Evolutionary conservation across 2,329 filamentous ascomycete genomes (phyloP), one percentile per base, ranked within the genome.

Genomic region (Dactylellina haptotyla): DNA sequence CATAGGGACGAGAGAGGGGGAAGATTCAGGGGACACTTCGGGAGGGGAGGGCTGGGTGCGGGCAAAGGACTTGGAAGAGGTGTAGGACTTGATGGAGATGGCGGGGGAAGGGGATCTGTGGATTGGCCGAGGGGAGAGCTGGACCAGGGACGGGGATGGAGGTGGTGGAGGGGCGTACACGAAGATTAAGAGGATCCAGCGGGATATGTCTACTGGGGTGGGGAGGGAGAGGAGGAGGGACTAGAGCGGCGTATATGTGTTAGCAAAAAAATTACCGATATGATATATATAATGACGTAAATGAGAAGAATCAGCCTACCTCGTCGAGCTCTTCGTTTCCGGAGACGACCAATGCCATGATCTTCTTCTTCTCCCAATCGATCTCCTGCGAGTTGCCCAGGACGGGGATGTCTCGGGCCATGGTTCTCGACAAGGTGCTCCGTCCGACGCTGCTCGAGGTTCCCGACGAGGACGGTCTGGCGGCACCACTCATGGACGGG

Each of bases 81-180:
- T 72, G 34, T 72, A 72, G 39, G 67, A 72, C 43, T 65, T 64
- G 10, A 72, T 45, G 10, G 66, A 72, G 12, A 72, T 30, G 46
- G 67, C 59, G 16, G 67, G 67, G 59, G 67, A 72, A 39, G 67
- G 67, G 67, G 67, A 65, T 28, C 67, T 53, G 59, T 72, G 59
- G 23, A 72, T 59, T 39, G 67, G 67, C 23, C 67, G 59, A 25
- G 67, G 67, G 67, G 67, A 72, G 46, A 72, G 67, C n/a, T 72
- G 54, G 53, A 72, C 67, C 39, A 72, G 67, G 43, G 67, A 72
- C 14, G 67, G 67, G 54, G 67, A 72, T 51, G 67, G 59, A 59
- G 67, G 67, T 72, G 67, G 67, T 72, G 67, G 67, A 72, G 67
- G 67, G 59, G 67, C 67, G 67, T 72, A 72, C 67, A 72, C 67